Conservation (phyloP, 371 early-diverging fungal genomes). For the Mycotypha africana region DNA sequence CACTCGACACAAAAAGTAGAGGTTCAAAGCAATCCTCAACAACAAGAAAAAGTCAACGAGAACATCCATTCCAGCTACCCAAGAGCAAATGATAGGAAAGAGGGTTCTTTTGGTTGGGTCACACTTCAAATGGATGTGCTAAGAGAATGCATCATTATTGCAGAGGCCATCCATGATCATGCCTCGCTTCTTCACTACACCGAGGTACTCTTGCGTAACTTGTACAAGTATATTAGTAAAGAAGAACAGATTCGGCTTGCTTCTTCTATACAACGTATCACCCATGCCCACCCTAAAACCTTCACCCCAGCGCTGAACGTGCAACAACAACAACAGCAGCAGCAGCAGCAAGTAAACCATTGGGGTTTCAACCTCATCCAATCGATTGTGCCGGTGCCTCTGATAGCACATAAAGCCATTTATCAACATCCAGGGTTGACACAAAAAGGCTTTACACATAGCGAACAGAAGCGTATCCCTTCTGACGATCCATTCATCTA, state of each 20-base stretch:
- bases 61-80: too few relatives aligned
- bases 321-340: too few relatives aligned
- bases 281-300: too few relatives aligned
- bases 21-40: too few relatives aligned
- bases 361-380: too few relatives aligned
- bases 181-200: conserved; percentile 59
- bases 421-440: background rate
- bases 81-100: background rate
- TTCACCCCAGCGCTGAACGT: too few relatives aligned
- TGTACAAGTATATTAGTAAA: conserved; percentile 55
- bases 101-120: conserved; percentile 63
- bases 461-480: background rate
- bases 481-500: conserved; percentile 66
- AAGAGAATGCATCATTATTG: conserved; percentile 70
- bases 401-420: background rate
- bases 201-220: conserved; percentile 57
- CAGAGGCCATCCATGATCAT: conserved; percentile 67
- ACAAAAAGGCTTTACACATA: background rate
- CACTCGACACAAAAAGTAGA: too few relatives aligned
- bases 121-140: conserved; percentile 69
- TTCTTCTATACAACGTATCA: conserved; percentile 51
- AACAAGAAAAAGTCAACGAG: too few relatives aligned
- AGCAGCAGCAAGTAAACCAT: too few relatives aligned
- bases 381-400: too few relatives aligned
- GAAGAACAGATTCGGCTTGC: conserved; percentile 69